phyloP scores from a whole-genome alignment of 345 rosid species.

The Eucalyptus curtisii region DNA sequence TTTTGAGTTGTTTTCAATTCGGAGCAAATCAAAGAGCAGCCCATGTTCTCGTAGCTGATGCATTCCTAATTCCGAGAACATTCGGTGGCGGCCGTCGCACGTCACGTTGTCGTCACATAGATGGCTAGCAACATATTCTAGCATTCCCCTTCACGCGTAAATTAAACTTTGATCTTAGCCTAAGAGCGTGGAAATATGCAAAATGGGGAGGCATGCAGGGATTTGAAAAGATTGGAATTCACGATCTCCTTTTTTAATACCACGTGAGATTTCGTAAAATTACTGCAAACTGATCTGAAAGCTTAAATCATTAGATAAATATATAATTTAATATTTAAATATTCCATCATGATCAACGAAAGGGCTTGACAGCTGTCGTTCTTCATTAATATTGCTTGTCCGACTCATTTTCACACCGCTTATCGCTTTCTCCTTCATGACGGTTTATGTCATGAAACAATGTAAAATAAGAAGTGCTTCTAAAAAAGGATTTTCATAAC shows the following conservation, averaged over 20 bases:
- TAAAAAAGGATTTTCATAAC: not conserved
- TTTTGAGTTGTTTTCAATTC: not conserved
- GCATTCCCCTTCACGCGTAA: too few species aligned
- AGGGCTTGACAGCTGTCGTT: not conserved
- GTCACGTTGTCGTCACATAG: not conserved
- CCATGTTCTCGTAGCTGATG: not conserved
- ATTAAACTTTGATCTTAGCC: too few species aligned
- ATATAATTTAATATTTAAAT: too few species aligned
- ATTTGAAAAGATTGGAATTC: too few species aligned
- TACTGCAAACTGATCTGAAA: accelerated
- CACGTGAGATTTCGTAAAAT: too few species aligned
- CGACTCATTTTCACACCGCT: not conserved
- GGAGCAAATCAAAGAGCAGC: not conserved
- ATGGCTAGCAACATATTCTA: not conserved
- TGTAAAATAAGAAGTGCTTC: not conserved
- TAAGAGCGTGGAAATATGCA: too few species aligned
- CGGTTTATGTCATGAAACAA: not conserved
- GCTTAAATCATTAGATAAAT: too few species aligned
- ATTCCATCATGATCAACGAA: accelerated
- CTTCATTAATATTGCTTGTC: not conserved
- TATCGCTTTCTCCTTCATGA: not conserved
- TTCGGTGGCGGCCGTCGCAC: too few species aligned
- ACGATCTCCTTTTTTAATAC: too few species aligned
- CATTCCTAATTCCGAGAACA: not conserved
- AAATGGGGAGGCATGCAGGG: too few species aligned